Percentiles rank a stretch among this genome's conserved stretches.
Evolutionary conservation across 2,329 filamentous ascomycete species (phyloP).

Genomic region (Byssochlamys sp.): DNA sequence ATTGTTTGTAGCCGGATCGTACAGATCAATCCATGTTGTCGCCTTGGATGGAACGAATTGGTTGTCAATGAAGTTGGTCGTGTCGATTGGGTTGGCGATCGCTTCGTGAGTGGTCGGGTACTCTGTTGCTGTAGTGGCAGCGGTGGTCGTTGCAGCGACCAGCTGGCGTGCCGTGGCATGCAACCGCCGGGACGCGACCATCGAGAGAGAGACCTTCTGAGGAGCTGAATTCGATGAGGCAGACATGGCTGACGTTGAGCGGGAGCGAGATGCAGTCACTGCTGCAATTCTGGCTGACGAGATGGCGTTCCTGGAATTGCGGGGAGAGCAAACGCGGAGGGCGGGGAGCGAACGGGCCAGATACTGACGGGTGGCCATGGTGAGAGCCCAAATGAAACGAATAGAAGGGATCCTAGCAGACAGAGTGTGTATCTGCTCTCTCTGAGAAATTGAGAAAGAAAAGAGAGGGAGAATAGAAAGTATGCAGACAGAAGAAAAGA

Average conservation of each 20-base stretch:
- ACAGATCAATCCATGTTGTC: constrained; percentile 53
- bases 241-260: background rate
- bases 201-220: constrained; percentile 8
- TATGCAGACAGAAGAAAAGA: background rate
- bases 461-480: background rate
- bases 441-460: background rate
- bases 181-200: constrained; percentile 26
- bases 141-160: constrained; percentile 40
- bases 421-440: background rate
- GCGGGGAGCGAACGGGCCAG: constrained; percentile 29
- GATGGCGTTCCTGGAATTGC: constrained; percentile 19
- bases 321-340: constrained; percentile 28
- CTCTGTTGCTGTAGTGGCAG: constrained; percentile 40
- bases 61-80: constrained; percentile 57
- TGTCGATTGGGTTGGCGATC: constrained; percentile 48
- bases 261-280: constrained; percentile 10
- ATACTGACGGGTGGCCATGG: constrained; percentile 31
- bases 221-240: constrained; percentile 4
- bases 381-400: constrained; percentile 5
- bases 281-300: constrained; percentile 14
- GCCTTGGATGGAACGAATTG: constrained; percentile 50
- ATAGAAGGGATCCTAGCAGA: background rate
- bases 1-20: constrained; percentile 58
- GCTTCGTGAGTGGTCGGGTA: constrained; percentile 49
- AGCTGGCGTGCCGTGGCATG: constrained; percentile 49